Evolutionary conservation across 2,329 filamentous ascomycete genomes (phyloP).

Genomic region (Aaosphaeria pasadenensis): DNA sequence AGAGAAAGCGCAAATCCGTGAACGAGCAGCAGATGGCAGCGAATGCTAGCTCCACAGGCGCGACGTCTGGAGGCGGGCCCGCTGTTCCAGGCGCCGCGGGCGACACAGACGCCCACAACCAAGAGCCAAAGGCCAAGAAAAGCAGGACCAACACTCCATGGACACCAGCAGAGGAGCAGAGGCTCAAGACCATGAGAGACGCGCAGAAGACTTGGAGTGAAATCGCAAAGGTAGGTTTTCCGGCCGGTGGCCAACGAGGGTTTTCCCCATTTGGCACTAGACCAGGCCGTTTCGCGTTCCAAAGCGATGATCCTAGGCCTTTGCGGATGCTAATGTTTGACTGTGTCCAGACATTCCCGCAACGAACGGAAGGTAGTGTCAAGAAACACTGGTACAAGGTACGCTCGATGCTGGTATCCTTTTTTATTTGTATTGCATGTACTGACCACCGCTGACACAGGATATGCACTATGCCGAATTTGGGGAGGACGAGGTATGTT

Average conservation of each 20-base stretch:
- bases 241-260: no score
- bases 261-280: no score
- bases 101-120: conserved; percentile 16
- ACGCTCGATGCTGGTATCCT: conserved; percentile 10
- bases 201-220: conserved; percentile 94
- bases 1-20: conserved; percentile 35
- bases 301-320: no score
- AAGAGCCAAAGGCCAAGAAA: conserved; percentile 66
- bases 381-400: conserved; percentile 99
- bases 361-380: conserved; percentile 91
- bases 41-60: conserved; percentile 23
- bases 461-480: conserved; percentile 99
- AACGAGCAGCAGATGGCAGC: conserved; percentile 20
- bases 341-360: conserved; percentile 72
- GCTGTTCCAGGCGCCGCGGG: conserved; percentile 21
- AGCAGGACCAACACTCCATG: conserved; percentile 98
- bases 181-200: conserved; percentile 92
- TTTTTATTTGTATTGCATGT: conserved; percentile 9
- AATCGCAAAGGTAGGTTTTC: conserved; percentile 76
- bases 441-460: conserved; percentile 46
- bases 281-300: no score
- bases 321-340: conserved; percentile 6
- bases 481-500: conserved; percentile 84
- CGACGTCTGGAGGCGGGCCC: conserved; percentile 7
- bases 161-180: conserved; percentile 90